A percentile compares a stretch with the other conserved stretches of the same genome.
Evolutionary conservation across 2,329 filamentous ascomycete genomes (phyloP).

Genomic region (Penicillium aurantiogriseum): DNA sequence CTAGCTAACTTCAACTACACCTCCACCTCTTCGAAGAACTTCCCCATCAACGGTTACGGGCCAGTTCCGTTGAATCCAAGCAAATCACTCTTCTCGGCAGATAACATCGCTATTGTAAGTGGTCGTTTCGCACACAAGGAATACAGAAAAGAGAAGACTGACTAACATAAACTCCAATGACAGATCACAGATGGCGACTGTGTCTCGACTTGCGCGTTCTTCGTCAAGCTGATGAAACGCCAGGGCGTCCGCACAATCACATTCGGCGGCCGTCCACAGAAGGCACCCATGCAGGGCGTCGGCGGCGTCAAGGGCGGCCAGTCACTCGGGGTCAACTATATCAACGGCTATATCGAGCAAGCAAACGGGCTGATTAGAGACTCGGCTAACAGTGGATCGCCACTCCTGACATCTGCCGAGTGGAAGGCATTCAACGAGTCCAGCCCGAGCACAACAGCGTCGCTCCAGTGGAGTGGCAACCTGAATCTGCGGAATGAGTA

Average conservation of each 20-base stretch:
- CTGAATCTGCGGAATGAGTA: conserved; percentile 50
- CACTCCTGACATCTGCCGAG: conserved; percentile 17
- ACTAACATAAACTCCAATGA: neutral
- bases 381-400: conserved; percentile 12
- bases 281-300: conserved; percentile 59
- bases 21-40: conserved; percentile 15
- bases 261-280: conserved; percentile 58
- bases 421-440: conserved; percentile 21
- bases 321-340: conserved; percentile 30
- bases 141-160: neutral
- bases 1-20: conserved; percentile 30
- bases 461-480: conserved; percentile 30
- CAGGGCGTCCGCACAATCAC: conserved; percentile 57
- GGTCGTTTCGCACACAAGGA: neutral
- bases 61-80: conserved; percentile 17
- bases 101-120: conserved; percentile 36
- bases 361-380: conserved; percentile 19
- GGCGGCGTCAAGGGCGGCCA: conserved; percentile 62
- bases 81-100: conserved; percentile 29
- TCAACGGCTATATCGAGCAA: conserved; percentile 25
- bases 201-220: conserved; percentile 60
- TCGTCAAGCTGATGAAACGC: conserved; percentile 55
- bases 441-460: conserved; percentile 14
- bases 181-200: conserved; percentile 57
- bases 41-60: conserved; percentile 30